phyloP scores from a whole-genome alignment of 2,329 filamentous ascomycete genomes.

The Aspergillus sp. region DNA sequence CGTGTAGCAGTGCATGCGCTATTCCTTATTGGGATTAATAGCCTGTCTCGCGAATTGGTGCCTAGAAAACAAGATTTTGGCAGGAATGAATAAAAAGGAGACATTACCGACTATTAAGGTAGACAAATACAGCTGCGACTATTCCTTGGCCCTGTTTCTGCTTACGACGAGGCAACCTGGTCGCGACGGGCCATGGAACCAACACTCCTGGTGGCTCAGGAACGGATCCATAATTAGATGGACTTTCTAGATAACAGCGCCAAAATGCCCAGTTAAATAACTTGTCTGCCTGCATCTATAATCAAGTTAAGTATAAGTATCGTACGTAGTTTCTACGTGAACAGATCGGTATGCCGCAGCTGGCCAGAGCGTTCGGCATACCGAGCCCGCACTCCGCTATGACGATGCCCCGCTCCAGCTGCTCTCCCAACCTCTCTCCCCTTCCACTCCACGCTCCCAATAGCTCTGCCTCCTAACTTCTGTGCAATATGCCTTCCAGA shows the following conservation, averaged over 20 bases:
- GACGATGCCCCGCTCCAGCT: slow-evolving; percentile 20
- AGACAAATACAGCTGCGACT: too few relatives aligned
- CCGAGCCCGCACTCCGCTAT: slow-evolving; percentile 16
- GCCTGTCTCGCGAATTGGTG: slow-evolving; percentile 1
- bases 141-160: too few relatives aligned
- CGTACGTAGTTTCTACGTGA: neutral
- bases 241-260: too few relatives aligned
- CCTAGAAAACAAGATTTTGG: neutral
- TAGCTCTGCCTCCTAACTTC: neutral
- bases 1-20: slow-evolving; percentile 14
- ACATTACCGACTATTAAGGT: too few relatives aligned
- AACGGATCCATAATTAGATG: too few relatives aligned
- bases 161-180: too few relatives aligned
- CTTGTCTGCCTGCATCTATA: neutral
- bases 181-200: too few relatives aligned
- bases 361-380: slow-evolving; percentile 5
- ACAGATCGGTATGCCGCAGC: slow-evolving; percentile 1
- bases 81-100: too few relatives aligned
- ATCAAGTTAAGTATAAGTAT: neutral
- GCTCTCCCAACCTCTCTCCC: slow-evolving; percentile 1
- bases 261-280: too few relatives aligned
- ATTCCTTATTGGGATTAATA: slow-evolving; percentile 20
- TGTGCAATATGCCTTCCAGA: slow-evolving; percentile 33
- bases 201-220: too few relatives aligned
- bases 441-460: neutral